Evolutionary conservation across 2,329 filamentous ascomycete genomes (phyloP).

Genomic region (Cladophialophora immunda): DNA sequence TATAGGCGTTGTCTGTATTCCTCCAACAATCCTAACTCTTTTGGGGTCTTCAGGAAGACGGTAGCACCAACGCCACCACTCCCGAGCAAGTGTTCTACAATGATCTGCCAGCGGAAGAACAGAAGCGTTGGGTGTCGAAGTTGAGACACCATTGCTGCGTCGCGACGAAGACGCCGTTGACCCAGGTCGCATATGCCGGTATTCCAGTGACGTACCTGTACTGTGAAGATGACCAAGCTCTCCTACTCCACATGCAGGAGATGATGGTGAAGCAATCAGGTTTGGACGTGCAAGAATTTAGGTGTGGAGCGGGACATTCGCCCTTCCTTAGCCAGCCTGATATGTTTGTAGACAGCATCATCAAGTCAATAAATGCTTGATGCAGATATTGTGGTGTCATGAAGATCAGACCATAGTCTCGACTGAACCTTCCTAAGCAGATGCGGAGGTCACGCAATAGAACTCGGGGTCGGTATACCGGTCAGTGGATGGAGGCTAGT

Average conservation of each 20-base stretch:
- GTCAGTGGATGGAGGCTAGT: not conserved
- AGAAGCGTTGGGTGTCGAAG: conserved; percentile 25
- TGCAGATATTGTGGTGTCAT: not conserved
- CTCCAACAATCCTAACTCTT: not conserved
- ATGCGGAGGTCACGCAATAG: conserved; percentile 1
- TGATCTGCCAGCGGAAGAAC: conserved; percentile 43
- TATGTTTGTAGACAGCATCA: conserved; percentile 25
- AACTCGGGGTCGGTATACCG: conserved; percentile 6
- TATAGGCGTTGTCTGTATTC: not conserved
- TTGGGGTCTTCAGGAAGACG: conserved; percentile 17
- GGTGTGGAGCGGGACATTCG: conserved; percentile 33
- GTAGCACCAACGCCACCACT: conserved; percentile 24
- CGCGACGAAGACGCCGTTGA: conserved; percentile 21
- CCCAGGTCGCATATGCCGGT: conserved; percentile 22
- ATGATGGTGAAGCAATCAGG: conserved; percentile 44
- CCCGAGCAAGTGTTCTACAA: conserved; percentile 46
- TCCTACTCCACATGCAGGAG: conserved; percentile 48
- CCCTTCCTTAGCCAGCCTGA: conserved; percentile 37
- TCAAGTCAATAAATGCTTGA: conserved; percentile 17
- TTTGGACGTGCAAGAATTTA: conserved; percentile 21
- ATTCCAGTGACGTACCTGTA: conserved; percentile 48
- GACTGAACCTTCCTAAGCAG: not conserved
- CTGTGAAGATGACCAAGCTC: conserved; percentile 50
- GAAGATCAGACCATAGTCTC: not conserved
- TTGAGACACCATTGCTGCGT: conserved; percentile 24